These are phyloP conservation scores for Acidiella bohemica DNA, from an alignment of 495 filamentous ascomycete species.

Conservation along the genomic window DNA sequence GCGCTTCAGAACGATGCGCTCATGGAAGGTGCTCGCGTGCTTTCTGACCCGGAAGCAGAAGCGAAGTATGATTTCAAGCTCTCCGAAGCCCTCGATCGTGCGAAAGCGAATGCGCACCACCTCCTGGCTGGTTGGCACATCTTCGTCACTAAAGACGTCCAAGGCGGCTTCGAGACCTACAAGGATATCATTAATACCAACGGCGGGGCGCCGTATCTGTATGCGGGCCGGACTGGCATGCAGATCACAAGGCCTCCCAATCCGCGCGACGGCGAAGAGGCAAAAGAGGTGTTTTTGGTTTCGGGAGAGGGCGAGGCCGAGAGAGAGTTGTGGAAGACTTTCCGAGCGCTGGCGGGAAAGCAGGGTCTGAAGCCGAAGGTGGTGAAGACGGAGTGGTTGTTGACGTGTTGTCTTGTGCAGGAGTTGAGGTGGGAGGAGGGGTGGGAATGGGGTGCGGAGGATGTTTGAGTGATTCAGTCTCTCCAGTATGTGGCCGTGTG, in stretches of 20 bases:
- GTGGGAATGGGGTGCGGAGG: conserved; percentile 34
- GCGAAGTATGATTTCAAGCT: conserved; percentile 54
- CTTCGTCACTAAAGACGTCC: conserved; percentile 65
- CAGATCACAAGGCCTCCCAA: conserved; percentile 33
- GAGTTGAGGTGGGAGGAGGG: conserved; percentile 47
- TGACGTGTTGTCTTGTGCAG: conserved; percentile 81
- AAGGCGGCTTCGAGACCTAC: conserved; percentile 70
- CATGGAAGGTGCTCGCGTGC: conserved; percentile 11
- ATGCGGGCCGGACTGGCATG: conserved; percentile 52
- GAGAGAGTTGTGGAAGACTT: conserved; percentile 61
- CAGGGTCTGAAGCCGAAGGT: conserved; percentile 62
- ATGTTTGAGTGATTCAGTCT: too few species aligned
- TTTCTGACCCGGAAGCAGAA: conserved; percentile 60
- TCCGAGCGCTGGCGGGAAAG: conserved; percentile 59
- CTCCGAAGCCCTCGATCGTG: conserved; percentile 47
- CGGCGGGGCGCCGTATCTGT: conserved; percentile 69
- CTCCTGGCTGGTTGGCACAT: conserved; percentile 61
- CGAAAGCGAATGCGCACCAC: conserved; percentile 58
- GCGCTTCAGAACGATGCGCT: conserved; percentile 49
- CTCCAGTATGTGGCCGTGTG: too few species aligned
- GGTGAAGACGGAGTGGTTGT: conserved; percentile 73
- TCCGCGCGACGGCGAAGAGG: conserved; percentile 41
- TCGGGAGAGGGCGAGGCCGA: conserved; percentile 52
- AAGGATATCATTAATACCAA: conserved; percentile 75
- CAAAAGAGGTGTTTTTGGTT: conserved; percentile 54